Conservation (phyloP, 2,329 filamentous ascomycete genomes). For the Alternaria sp. region DNA sequence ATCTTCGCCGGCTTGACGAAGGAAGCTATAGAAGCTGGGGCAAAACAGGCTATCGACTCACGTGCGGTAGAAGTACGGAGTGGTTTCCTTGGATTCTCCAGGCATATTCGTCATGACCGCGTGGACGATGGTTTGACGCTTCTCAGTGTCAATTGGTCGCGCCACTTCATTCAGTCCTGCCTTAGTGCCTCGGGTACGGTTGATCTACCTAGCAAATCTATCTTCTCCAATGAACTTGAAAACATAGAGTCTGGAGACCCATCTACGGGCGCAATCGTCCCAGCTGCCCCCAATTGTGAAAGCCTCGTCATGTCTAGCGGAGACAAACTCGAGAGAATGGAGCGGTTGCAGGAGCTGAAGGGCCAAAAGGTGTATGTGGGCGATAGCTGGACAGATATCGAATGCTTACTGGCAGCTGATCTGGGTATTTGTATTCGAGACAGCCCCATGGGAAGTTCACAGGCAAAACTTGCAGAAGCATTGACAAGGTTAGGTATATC, state of each 20-base stretch:
- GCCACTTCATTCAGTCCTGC: constrained; percentile 51
- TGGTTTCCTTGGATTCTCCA: constrained; percentile 49
- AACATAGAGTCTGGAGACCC: constrained; percentile 18
- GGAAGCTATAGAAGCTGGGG: constrained; percentile 39
- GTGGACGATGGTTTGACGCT: constrained; percentile 40
- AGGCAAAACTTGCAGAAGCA: constrained; percentile 47
- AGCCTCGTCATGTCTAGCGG: constrained; percentile 48
- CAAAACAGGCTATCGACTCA: constrained; percentile 36
- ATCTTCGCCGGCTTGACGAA: constrained; percentile 53
- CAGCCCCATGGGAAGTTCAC: constrained; percentile 45
- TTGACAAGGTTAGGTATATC: constrained; percentile 43
- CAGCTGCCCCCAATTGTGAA: constrained; percentile 6
- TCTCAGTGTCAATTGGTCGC: constrained; percentile 60
- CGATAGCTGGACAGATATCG: constrained; percentile 60
- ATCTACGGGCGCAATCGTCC: constrained; percentile 31
- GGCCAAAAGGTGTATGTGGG: constrained; percentile 55
- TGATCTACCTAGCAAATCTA: constrained; percentile 1
- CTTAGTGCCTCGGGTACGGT: constrained; percentile 20
- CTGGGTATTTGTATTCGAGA: constrained; percentile 58
- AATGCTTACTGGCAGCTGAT: constrained; percentile 55
- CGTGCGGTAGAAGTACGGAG: constrained; percentile 48
- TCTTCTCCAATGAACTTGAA: constrained; percentile 38
- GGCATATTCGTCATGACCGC: constrained; percentile 20
- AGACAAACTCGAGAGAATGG: constrained; percentile 52
- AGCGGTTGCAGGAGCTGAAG: constrained; percentile 14